Conservation (phyloP, 495 filamentous ascomycete species). For the Sordaria brevicollis region DNA sequence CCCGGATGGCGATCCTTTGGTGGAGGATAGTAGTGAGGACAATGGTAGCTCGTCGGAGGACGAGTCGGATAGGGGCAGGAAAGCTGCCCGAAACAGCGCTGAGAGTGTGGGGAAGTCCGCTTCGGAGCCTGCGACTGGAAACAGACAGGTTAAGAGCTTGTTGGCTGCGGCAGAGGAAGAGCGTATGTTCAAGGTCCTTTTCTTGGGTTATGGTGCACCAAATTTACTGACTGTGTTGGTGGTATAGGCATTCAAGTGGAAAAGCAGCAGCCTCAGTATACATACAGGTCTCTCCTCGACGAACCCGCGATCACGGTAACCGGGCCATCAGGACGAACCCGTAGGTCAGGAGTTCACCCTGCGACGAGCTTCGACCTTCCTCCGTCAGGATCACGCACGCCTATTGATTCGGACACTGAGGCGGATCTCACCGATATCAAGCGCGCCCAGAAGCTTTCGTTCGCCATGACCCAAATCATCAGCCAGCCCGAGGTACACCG, state of each 20-base stretch:
- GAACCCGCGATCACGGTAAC: constrained; percentile 57
- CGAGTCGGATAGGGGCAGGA: constrained; percentile 41
- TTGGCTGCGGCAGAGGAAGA: constrained; percentile 68
- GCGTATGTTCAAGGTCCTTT: constrained; percentile 42
- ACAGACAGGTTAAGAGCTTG: constrained; percentile 41
- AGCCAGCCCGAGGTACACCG: constrained; percentile 66
- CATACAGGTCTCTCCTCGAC: constrained; percentile 46
- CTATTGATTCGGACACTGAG: constrained; percentile 79
- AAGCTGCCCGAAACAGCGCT: constrained; percentile 21
- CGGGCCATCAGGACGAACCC: constrained; percentile 42
- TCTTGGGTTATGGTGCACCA: neutral
- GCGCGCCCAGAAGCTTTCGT: constrained; percentile 71
- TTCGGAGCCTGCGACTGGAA: constrained; percentile 15
- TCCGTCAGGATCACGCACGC: constrained; percentile 53
- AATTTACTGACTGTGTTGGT: constrained; percentile 6
- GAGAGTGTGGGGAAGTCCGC: constrained; percentile 20
- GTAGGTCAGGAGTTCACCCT: constrained; percentile 66
- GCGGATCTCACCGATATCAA: constrained; percentile 74
- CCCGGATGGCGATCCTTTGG: constrained; percentile 48
- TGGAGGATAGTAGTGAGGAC: constrained; percentile 44
- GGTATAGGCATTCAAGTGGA: constrained; percentile 30
- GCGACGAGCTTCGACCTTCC: constrained; percentile 65
- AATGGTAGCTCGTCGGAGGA: constrained; percentile 42
- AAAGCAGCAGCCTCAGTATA: constrained; percentile 24
- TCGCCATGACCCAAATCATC: constrained; percentile 67